Evolutionary conservation across 352 stramenopile species (phyloP), one percentile per base, ranked within the genome.

Genomic region (Pythium dissimile): DNA sequence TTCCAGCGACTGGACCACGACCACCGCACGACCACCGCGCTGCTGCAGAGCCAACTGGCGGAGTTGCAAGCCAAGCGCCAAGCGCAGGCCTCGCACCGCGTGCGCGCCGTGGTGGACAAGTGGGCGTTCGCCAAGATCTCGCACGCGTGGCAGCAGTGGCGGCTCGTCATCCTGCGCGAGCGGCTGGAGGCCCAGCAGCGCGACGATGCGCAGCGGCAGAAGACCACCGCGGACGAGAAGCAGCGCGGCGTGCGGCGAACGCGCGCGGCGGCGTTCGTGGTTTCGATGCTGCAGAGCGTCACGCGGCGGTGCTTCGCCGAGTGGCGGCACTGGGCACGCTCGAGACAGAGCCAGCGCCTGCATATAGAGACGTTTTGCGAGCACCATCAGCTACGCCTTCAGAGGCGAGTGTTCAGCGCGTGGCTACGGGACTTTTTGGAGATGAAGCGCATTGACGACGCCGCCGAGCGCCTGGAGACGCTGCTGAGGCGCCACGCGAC

Each of bases 131-230:
- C 55, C 2, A 64, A 69, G 16, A 16, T 86, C 18, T 43, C 54
- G 12, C 59, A 58, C 15, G 67, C 51, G 30, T 89, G 79, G 79
- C 54, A 35, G 13, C 69, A 74, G 27, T 89, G 74, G 79, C 32
- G 43, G 9, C 28, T 56, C 1, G 41, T 35, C 3, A 38, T 59
- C 0, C 18, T 60, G 3, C 39, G 56, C 23, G 21, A 62, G 1
- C 56, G 54, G 20, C 34, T 69, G 15, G n/a, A 50, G 10, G 50
- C 50, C 13, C 53, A 30, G 9, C 43, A 59, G 24, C 35, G 21
- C 9, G 27, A 30, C 27, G 46, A 50, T 16, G 26, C 60, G 9
- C 23, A 58, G 20, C 38, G 27, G 44, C 8, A 37, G 11, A 20
- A 15, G 37, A 12, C 52, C n/a, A 5, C 31, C 2, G 12, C 23